phyloP scores from a whole-genome alignment of 805 yeast genomes.

The Jamesozyma piceae region DNA sequence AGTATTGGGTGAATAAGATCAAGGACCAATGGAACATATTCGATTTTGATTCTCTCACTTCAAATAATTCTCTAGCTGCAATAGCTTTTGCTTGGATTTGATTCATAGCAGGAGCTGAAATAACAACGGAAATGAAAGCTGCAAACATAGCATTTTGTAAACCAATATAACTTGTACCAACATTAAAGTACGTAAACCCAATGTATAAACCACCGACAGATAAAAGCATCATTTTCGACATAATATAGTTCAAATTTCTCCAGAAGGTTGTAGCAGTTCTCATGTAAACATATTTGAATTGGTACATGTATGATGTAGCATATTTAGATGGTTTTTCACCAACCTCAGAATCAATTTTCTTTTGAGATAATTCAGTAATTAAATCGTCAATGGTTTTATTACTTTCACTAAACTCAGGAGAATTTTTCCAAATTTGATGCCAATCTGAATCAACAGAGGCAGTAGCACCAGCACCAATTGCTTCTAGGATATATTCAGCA shows the following conservation, averaged over 20 bases:
- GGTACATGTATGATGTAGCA: conserved; percentile 22
- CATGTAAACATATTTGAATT: conserved; percentile 30
- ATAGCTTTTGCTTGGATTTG: conserved; percentile 33
- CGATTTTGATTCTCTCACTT: conserved; percentile 35
- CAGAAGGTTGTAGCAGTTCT: conserved; percentile 24
- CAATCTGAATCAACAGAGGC: conserved; percentile 45
- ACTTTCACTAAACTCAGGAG: conserved; percentile 31
- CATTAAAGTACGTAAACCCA: conserved; percentile 49
- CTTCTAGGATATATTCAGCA: conserved; percentile 60
- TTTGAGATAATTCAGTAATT: conserved; percentile 35
- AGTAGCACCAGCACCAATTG: conserved; percentile 69
- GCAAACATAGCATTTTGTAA: conserved; percentile 32
- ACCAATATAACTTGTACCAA: conserved; percentile 37
- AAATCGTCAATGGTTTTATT: conserved; percentile 38
- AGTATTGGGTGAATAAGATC: conserved; percentile 29
- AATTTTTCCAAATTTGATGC: conserved; percentile 45
- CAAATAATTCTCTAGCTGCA: conserved; percentile 32
- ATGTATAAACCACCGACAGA: conserved; percentile 39
- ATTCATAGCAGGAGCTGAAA: conserved; percentile 30
- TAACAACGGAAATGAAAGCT: conserved; percentile 32
- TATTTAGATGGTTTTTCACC: conserved; percentile 10
- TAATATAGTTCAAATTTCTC: conserved; percentile 36
- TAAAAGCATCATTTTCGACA: conserved; percentile 37
- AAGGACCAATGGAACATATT: conserved; percentile 36
- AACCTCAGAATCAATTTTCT: conserved; percentile 8